Evolutionary conservation across 257 asterid species (phyloP).

Genomic region (Fraxinus quadrangulata): DNA sequence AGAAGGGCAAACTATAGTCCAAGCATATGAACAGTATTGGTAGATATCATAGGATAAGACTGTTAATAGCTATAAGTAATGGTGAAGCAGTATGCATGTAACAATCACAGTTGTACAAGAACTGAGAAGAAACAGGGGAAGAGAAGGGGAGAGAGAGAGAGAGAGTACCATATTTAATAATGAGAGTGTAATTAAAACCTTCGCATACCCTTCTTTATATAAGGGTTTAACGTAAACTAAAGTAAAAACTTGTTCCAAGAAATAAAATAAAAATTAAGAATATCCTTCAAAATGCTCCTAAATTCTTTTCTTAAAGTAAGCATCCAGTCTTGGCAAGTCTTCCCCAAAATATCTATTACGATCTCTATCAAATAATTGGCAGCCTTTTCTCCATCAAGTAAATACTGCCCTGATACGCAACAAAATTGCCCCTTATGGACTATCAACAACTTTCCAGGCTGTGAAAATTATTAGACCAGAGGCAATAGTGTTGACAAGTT

Average conservation of each 20-base stretch:
- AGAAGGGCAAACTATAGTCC: neutral
- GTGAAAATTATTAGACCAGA: neutral
- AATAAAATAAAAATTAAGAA: no score
- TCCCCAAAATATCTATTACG: neutral
- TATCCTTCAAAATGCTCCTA: neutral
- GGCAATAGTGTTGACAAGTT: neutral
- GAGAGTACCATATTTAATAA: neutral
- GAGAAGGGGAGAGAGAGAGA: neutral
- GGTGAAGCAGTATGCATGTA: neutral
- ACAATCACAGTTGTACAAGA: neutral
- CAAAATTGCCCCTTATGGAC: neutral
- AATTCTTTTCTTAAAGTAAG: neutral
- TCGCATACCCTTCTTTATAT: neutral
- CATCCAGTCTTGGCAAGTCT: neutral
- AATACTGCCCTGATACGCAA: neutral
- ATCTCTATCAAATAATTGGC: neutral
- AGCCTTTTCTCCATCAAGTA: neutral
- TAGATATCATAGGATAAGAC: no score
- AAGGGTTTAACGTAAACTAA: neutral
- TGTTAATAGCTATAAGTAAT: no score
- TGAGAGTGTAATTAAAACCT: neutral
- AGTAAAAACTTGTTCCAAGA: no score
- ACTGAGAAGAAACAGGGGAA: neutral
- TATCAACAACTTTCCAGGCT: neutral
- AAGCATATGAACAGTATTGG: neutral